Evolutionary conservation across 768 basidiomycete genomes (phyloP).

Genomic region (Dendrothele bispora): DNA sequence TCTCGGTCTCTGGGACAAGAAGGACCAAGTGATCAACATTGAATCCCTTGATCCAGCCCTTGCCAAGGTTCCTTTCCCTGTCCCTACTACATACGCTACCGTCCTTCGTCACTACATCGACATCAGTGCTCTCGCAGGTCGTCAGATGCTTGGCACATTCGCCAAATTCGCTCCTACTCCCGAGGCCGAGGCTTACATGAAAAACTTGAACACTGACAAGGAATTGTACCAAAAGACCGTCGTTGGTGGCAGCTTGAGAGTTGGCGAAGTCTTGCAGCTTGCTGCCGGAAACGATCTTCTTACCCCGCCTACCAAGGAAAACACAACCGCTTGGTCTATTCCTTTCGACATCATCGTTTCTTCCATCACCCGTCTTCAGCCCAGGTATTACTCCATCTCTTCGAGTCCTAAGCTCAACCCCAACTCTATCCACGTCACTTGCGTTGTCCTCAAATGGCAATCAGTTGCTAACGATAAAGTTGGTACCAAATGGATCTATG

Average conservation of each 20-base stretch:
- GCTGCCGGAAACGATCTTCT: slow-evolving; percentile 79
- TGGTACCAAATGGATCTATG: slow-evolving; percentile 70
- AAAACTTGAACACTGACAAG: slow-evolving; percentile 82
- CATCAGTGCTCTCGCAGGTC: slow-evolving; percentile 90
- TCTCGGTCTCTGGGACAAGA: slow-evolving; percentile 81
- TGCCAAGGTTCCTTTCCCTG: slow-evolving; percentile 98
- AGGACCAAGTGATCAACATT: slow-evolving; percentile 83
- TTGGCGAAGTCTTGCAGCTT: slow-evolving; percentile 90
- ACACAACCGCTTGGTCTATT: slow-evolving; percentile 85
- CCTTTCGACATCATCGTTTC: slow-evolving; percentile 98
- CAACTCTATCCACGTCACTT: slow-evolving; percentile 90
- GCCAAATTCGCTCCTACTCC: slow-evolving; percentile 87
- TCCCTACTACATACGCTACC: slow-evolving; percentile 90
- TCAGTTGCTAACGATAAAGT: slow-evolving; percentile 55
- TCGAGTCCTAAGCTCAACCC: slow-evolving; percentile 93
- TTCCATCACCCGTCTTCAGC: slow-evolving; percentile 89
- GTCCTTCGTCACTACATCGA: slow-evolving; percentile 97
- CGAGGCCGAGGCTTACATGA: slow-evolving; percentile 71
- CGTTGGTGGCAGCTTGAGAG: slow-evolving; percentile 80
- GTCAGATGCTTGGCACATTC: slow-evolving; percentile 86
- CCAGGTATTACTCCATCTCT: slow-evolving; percentile 98
- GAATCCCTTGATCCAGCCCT: slow-evolving; percentile 97
- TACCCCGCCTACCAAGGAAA: slow-evolving; percentile 57
- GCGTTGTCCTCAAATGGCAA: slow-evolving; percentile 93
- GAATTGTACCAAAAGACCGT: slow-evolving; percentile 81